phyloP scores from a whole-genome alignment of 2,329 filamentous ascomycete species.

The Tolypocladium inflatum region DNA sequence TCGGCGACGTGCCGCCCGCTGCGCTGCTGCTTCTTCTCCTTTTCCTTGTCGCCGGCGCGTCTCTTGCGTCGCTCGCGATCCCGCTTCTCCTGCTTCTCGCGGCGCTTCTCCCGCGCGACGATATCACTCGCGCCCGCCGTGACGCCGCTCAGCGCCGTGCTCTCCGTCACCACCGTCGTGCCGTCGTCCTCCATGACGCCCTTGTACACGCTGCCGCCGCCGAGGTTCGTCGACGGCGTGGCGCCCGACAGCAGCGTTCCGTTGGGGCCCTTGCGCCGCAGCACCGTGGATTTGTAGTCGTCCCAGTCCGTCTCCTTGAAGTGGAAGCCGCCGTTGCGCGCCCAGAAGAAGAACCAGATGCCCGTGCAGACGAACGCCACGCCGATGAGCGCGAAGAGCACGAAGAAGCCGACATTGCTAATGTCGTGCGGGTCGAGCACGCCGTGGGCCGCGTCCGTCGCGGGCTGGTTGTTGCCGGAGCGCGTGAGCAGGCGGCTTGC shows the following conservation, averaged over 20 bases:
- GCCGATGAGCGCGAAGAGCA: constrained; percentile 77
- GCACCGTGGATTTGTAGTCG: constrained; percentile 92
- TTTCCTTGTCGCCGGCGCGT: constrained; percentile 29
- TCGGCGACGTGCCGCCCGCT: constrained; percentile 38
- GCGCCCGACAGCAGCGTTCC: constrained; percentile 77
- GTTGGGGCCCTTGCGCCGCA: constrained; percentile 81
- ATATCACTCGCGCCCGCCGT: constrained; percentile 50
- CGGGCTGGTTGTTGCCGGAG: constrained; percentile 14
- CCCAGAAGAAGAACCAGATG: constrained; percentile 99
- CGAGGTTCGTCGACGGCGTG: constrained; percentile 72
- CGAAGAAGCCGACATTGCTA: constrained; percentile 66
- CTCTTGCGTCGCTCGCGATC: constrained; percentile 25
- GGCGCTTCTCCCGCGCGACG: constrained; percentile 43
- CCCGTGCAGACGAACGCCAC: constrained; percentile 61
- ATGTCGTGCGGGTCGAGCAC: constrained; percentile 45
- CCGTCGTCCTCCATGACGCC: constrained; percentile 49
- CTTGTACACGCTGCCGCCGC: constrained; percentile 79
- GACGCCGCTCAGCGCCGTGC: constrained; percentile 40
- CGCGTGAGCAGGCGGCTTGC: constrained; percentile 32
- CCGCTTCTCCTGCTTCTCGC: constrained; percentile 41
- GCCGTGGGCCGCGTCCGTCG: constrained; percentile 33
- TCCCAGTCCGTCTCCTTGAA: constrained; percentile 89
- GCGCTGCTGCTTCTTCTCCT: constrained; percentile 15
- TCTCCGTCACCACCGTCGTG: constrained; percentile 35
- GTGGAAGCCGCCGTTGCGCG: constrained; percentile 87